phyloP scores from a whole-genome alignment of 1,284 basidiomycete genomes.

The Irpex sp. region DNA sequence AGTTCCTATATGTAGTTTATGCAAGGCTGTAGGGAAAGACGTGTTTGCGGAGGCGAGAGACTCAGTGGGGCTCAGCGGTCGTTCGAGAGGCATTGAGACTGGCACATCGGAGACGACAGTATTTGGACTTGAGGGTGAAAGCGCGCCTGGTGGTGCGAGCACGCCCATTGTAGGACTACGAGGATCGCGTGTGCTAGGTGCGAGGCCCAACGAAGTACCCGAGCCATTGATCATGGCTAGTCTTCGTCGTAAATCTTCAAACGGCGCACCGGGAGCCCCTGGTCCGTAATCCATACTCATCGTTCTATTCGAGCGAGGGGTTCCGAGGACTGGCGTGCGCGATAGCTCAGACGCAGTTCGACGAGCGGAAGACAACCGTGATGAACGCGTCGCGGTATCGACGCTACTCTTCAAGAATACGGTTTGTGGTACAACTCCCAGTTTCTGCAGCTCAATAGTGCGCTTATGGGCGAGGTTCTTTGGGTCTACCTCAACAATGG shows the following conservation, averaged over 20 bases:
- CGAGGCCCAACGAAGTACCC: slow-evolving; percentile 50
- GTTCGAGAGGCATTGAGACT: slow-evolving; percentile 34
- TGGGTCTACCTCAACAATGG: slow-evolving; percentile 59
- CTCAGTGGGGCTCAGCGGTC: slow-evolving; percentile 70
- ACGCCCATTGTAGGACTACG: slow-evolving; percentile 28
- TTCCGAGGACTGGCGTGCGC: slow-evolving; percentile 41
- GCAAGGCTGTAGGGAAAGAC: slow-evolving; percentile 48
- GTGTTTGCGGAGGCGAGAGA: slow-evolving; percentile 71
- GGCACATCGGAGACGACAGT: slow-evolving; percentile 34
- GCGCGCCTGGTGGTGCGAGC: slow-evolving; percentile 28
- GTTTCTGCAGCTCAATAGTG: slow-evolving; percentile 74
- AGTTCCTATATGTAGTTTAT: slow-evolving; percentile 62
- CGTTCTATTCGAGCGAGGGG: slow-evolving; percentile 41
- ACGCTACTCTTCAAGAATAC: slow-evolving; percentile 79
- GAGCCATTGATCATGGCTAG: slow-evolving; percentile 70
- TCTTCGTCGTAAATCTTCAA: slow-evolving; percentile 72
- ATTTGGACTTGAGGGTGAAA: slow-evolving; percentile 24
- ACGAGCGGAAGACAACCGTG: slow-evolving; percentile 33
- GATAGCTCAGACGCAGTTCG: slow-evolving; percentile 34
- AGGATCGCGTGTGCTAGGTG: slow-evolving; percentile 42
- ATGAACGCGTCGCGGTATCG: slow-evolving; percentile 36
- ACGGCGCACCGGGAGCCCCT: slow-evolving; percentile 41
- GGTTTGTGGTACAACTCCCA: slow-evolving; percentile 92
- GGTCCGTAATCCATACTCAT: slow-evolving; percentile 41
- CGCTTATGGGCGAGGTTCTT: slow-evolving; percentile 42